Conservation (phyloP, 495 filamentous ascomycete species). For the Halenospora varia region DNA sequence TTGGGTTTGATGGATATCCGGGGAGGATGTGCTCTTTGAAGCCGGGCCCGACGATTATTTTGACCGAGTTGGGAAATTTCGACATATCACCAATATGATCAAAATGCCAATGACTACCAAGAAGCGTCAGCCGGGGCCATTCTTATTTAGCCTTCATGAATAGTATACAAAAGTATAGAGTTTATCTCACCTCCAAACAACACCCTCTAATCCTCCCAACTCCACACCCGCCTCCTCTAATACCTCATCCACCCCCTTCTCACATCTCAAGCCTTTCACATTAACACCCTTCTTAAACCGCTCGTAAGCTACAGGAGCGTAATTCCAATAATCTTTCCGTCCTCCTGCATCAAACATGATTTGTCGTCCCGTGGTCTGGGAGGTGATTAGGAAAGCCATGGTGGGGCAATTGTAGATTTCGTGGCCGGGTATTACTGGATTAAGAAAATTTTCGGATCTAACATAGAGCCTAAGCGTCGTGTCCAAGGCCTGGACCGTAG, state of each 20-base stretch:
- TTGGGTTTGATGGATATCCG: constrained; percentile 44
- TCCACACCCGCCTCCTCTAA: constrained; percentile 42
- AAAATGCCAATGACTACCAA: constrained; percentile 20
- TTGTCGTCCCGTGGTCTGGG: constrained; percentile 36
- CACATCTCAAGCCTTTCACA: constrained; percentile 33
- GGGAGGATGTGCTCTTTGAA: constrained; percentile 44
- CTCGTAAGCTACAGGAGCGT: constrained; percentile 31
- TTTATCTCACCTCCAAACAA: constrained; percentile 48
- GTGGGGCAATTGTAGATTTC: constrained; percentile 36
- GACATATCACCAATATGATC: constrained; percentile 45
- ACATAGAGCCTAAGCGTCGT: constrained; percentile 34
- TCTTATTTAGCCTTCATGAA: neutral
- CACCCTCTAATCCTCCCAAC: constrained; percentile 40
- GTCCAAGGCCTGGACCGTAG: constrained; percentile 52
- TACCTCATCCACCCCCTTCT: constrained; percentile 47
- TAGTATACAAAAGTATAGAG: neutral
- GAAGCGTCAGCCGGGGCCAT: neutral
- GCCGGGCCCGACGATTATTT: constrained; percentile 54
- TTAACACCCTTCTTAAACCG: constrained; percentile 25
- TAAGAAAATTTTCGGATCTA: constrained; percentile 29
- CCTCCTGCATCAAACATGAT: constrained; percentile 58
- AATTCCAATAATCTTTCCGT: constrained; percentile 45
- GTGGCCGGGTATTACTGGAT: constrained; percentile 38
- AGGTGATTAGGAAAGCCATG: constrained; percentile 53
- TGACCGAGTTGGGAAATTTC: constrained; percentile 44